A percentile compares a stretch with the other conserved stretches of the same genome.
Conservation (phyloP, 2,329 filamentous ascomycete genomes). For the Colletotrichum agaves region DNA sequence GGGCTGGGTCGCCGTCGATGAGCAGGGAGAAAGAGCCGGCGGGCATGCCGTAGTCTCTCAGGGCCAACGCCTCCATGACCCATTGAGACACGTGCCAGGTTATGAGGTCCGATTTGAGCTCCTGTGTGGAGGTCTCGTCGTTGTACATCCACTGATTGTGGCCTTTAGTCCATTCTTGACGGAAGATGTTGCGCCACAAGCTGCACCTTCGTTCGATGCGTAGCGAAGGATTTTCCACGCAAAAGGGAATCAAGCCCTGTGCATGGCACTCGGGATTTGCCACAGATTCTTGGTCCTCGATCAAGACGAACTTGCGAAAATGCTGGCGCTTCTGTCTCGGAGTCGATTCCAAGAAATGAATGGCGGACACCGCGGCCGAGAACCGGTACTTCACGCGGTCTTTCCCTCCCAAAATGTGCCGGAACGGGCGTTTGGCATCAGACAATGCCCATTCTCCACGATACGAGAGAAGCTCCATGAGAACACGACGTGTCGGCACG, state of each 20-base stretch:
- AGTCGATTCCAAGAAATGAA: accelerated
- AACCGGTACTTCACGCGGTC: not conserved
- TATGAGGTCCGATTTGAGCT: not conserved
- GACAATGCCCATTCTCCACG: too few species aligned
- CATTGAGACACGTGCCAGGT: not conserved
- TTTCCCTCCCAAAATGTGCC: too few species aligned
- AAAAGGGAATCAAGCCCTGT: conserved; percentile 7
- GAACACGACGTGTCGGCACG: too few species aligned
- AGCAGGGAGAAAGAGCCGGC: not conserved
- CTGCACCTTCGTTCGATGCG: conserved; percentile 5
- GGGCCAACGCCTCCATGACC: not conserved
- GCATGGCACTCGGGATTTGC: not conserved
- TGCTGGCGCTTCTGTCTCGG: accelerated
- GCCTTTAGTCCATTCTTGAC: too few species aligned
- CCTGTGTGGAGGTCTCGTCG: not conserved
- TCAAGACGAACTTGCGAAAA: not conserved
- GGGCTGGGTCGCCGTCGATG: not conserved
- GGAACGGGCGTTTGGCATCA: too few species aligned
- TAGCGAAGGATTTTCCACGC: conserved; percentile 2
- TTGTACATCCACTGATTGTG: too few species aligned
- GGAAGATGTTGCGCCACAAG: not conserved
- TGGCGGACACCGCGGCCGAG: accelerated
- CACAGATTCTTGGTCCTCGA: not conserved
- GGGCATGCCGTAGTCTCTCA: not conserved
- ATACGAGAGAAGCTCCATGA: not conserved